Conservation (phyloP, 371 early-diverging fungal genomes). For the Phascolomyces articulosus region DNA sequence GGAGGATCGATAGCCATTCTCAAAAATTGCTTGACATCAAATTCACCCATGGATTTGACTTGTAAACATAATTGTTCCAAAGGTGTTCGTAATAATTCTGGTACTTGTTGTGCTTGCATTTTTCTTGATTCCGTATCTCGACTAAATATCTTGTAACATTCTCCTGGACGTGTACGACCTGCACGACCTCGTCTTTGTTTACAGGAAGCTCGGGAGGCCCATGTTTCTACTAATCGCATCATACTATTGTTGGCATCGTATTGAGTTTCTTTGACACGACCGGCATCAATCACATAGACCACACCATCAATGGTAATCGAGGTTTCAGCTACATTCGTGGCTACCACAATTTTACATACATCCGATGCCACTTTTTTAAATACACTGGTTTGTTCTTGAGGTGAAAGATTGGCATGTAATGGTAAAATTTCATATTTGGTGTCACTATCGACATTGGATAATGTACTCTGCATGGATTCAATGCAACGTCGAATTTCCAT, state of each 20-base stretch:
- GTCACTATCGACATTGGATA: slow-evolving; percentile 24
- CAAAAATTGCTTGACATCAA: slow-evolving; percentile 63
- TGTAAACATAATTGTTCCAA: slow-evolving; percentile 82
- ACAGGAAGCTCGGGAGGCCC: slow-evolving; percentile 80
- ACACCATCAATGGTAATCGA: slow-evolving; percentile 91
- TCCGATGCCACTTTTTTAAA: slow-evolving; percentile 60
- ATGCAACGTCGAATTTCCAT: slow-evolving; percentile 77
- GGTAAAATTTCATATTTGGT: slow-evolving; percentile 49
- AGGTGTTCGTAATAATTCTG: slow-evolving; percentile 83
- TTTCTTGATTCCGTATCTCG: slow-evolving; percentile 44
- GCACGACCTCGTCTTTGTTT: slow-evolving; percentile 93
- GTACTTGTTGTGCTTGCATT: slow-evolving; percentile 69
- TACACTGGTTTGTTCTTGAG: slow-evolving; percentile 69
- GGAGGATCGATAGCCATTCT: slow-evolving; percentile 79
- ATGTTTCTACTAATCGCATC: slow-evolving; percentile 55
- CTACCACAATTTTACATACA: slow-evolving; percentile 87
- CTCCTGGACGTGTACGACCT: slow-evolving; percentile 87
- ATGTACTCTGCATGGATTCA: slow-evolving; percentile 45
- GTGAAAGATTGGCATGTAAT: slow-evolving; percentile 80
- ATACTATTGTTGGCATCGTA: slow-evolving; percentile 65
- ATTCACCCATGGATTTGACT: slow-evolving; percentile 75
- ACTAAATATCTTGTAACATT: slow-evolving; percentile 74
- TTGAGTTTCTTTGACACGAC: slow-evolving; percentile 81
- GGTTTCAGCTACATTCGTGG: slow-evolving; percentile 97
- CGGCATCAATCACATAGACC: slow-evolving; percentile 92